These are phyloP conservation scores for Taphrina pruni DNA, from an alignment of 1,139 yeast species.

Conservation along the genomic window DNA sequence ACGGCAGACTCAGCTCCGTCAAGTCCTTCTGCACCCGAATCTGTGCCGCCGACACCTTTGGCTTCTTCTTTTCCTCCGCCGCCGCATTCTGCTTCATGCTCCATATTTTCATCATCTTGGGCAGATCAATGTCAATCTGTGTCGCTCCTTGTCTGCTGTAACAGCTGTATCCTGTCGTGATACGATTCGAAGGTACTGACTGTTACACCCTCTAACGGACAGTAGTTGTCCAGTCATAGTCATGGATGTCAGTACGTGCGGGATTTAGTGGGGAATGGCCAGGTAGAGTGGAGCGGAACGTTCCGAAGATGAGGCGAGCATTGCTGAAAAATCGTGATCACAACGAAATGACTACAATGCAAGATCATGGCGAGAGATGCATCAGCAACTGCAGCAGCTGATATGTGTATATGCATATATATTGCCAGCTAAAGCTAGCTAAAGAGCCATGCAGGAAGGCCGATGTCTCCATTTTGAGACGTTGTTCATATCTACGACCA, in stretches of 20 bases:
- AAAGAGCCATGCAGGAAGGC: background rate
- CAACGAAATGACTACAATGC: no score
- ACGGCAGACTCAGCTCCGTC: constrained; percentile 71
- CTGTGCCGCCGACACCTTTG: constrained; percentile 58
- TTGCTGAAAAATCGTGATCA: background rate
- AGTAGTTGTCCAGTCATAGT: no score
- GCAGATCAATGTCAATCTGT: background rate
- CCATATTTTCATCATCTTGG: constrained; percentile 42
- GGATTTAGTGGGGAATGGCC: background rate
- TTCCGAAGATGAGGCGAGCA: background rate
- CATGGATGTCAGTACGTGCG: background rate
- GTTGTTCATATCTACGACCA: background rate
- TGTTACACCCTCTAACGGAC: no score
- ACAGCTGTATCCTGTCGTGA: no score
- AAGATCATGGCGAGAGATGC: no score
- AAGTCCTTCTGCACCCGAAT: constrained; percentile 62
- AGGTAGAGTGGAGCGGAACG: no score
- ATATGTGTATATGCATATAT: background rate
- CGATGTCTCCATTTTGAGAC: background rate
- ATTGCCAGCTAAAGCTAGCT: background rate
- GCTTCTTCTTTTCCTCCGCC: constrained; percentile 52
- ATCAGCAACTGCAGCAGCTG: no score
- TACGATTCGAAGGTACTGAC: no score
- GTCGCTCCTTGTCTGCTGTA: no score
- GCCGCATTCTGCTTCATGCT: constrained; percentile 43